Percentiles rank a stretch among this genome's conserved stretches.
Evolutionary conservation across 2,329 filamentous ascomycete genomes (phyloP).

Genomic region (Ceratocystiopsis brevicomis): DNA sequence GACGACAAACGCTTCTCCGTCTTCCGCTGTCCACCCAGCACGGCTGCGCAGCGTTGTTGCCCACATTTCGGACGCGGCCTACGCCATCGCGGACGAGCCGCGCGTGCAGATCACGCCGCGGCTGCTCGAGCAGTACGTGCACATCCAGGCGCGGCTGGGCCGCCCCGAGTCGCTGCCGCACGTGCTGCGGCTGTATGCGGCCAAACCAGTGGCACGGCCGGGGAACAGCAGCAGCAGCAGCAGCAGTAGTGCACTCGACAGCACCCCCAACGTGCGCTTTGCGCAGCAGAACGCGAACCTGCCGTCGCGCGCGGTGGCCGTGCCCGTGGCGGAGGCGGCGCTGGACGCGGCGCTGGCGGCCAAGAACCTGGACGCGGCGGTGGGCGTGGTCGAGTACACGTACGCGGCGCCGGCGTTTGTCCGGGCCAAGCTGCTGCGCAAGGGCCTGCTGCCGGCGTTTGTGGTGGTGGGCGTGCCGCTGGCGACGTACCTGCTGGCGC

Average conservation of each 20-base stretch:
- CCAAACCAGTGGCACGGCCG: constrained; percentile 54
- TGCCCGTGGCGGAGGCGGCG: constrained; percentile 51
- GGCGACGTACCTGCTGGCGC: constrained; percentile 51
- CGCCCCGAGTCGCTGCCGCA: constrained; percentile 60
- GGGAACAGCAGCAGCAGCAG: constrained; percentile 11
- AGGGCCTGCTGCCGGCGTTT: constrained; percentile 39
- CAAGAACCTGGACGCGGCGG: constrained; percentile 57
- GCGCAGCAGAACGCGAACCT: constrained; percentile 46
- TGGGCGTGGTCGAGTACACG: constrained; percentile 54
- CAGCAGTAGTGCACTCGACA: too few relatives aligned
- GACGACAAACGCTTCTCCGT: too few relatives aligned
- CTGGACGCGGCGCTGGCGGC: constrained; percentile 62
- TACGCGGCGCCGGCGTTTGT: constrained; percentile 49
- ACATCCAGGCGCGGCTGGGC: constrained; percentile 53
- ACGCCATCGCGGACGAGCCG: constrained; percentile 51
- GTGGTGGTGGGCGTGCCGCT: constrained; percentile 40
- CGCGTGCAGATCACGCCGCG: constrained; percentile 63
- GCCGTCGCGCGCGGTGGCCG: constrained; percentile 51
- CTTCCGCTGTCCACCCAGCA: not conserved
- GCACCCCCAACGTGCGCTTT: constrained; percentile 26
- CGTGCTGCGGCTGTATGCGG: constrained; percentile 64
- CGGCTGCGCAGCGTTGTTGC: constrained; percentile 25
- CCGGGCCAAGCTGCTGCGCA: constrained; percentile 46
- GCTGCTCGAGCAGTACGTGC: constrained; percentile 56
- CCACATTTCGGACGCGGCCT: constrained; percentile 40